A percentile compares a stretch with the other conserved stretches of the same genome.
Evolutionary conservation across 345 rosid species (phyloP).

Genomic region (Camelina sativa): DNA sequence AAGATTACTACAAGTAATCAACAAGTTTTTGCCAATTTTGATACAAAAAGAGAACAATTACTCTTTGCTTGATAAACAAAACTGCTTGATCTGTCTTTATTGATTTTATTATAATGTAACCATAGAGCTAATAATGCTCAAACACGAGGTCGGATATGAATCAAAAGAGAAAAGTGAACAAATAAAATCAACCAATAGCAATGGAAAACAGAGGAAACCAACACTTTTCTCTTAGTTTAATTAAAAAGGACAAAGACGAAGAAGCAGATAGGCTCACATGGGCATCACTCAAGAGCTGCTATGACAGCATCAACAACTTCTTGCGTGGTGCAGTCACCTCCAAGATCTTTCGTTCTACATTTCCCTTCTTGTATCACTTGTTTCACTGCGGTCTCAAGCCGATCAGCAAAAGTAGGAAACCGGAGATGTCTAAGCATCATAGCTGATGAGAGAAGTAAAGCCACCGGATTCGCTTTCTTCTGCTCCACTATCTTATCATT

Average conservation of each 20-base stretch:
- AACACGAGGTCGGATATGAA: background rate
- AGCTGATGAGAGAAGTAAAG: conserved; percentile 88
- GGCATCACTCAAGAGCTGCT: conserved; percentile 34
- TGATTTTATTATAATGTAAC: conserved; percentile 3
- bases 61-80: background rate
- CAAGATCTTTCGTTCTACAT: conserved; percentile 48
- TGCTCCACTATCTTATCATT: conserved; percentile 61
- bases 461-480: conserved; percentile 90
- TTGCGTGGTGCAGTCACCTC: conserved; percentile 43
- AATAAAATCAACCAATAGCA: background rate
- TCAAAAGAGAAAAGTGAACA: background rate
- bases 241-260: background rate
- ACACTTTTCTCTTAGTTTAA: background rate
- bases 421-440: conserved; percentile 96
- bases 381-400: conserved; percentile 80
- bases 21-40: background rate
- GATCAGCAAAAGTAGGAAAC: conserved; percentile 83
- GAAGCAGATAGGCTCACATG: conserved; percentile 7
- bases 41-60: background rate
- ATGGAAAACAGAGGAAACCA: conserved; percentile 1
- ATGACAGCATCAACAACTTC: conserved; percentile 45
- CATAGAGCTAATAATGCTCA: conserved; percentile 19
- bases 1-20: background rate
- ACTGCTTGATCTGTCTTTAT: conserved; percentile 17
- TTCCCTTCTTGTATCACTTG: conserved; percentile 68